Evolutionary conservation across 192 early-diverging fungal genomes (phyloP), one percentile per base, ranked within the genome.

Genomic region (Coemansia guatemalensis): DNA sequence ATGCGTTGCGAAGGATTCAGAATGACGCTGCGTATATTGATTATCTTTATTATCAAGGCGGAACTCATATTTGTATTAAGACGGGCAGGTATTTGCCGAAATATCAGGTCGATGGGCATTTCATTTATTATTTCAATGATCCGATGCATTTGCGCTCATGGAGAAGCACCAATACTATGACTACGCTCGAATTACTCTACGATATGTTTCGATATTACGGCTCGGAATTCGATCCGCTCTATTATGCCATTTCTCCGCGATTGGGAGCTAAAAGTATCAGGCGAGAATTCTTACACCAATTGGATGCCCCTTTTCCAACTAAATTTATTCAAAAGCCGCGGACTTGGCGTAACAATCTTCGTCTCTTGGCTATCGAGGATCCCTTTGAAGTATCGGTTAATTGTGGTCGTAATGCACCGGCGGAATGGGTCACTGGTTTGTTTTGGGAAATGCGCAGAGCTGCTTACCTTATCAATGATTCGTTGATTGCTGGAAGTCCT

Each of bases 381-480:
- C 72, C 72, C 7, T 74, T 80, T 4, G 77, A 80, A 20, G 23
- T 54, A 18, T 8, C 26, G 1, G 52, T 68, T 20, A 80, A 74
- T 51, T 74, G 71, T 30, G 72, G 59, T 1, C 68, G 77, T 58
- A 63, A 61, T 18, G 77, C 68, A 9, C 65, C 72, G 29, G 39
- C 67, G 8, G 72, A 71, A 58, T 80, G 77, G 77, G 58, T 65
- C 12, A 68, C 64, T 35, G 77, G 72, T 4, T 20, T 80, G 14
- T 23, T 74, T n/a, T 80, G 77, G 77, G 77, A 80, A 44, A 80
- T 80, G 77, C 71, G 77, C 18, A 58, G 77, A 22, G 77, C 72
- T 23, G 77, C 77, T 44, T 44, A 17, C 3, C 4, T 44, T 4
- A 11, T 44, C 3, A 44, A 44, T 17, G 39, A 44, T 44, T 8